A percentile compares a stretch with the other conserved stretches of the same genome.
phyloP scores from a whole-genome alignment of 345 rosid species.

The Pseudoturritis turrita region DNA sequence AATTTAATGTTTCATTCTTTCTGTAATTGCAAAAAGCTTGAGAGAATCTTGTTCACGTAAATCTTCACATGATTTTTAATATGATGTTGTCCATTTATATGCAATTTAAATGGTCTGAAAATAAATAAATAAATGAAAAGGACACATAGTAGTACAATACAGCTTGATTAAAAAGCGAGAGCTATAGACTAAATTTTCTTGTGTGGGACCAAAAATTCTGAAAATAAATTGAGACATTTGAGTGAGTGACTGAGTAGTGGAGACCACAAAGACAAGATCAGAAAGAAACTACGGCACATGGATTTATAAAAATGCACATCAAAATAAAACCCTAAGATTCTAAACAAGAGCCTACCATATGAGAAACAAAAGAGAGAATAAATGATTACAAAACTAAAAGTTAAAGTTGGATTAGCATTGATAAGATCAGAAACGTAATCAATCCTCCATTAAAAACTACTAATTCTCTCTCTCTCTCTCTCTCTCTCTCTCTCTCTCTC shows the following conservation, averaged over 20 bases:
- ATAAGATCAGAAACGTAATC: slow-evolving; percentile 17
- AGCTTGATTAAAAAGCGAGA: slow-evolving; percentile 10
- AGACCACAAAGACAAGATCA: slow-evolving; percentile 15
- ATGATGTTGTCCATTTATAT: background rate
- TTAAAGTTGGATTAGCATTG: slow-evolving; percentile 15
- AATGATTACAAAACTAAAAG: slow-evolving; percentile 25
- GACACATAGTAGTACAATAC: slow-evolving; percentile 5
- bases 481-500: background rate
- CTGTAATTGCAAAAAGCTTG: slow-evolving; percentile 1
- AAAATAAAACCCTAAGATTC: slow-evolving; percentile 14
- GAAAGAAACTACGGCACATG: background rate
- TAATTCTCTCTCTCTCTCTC: background rate
- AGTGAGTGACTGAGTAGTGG: slow-evolving; percentile 12
- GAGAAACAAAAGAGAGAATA: slow-evolving; percentile 8
- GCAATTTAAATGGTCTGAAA: background rate
- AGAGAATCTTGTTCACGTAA: slow-evolving; percentile 20
- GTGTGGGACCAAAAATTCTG: slow-evolving; percentile 14
- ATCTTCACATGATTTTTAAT: background rate
- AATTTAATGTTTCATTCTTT: background rate
- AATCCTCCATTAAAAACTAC: background rate
- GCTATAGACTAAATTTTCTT: background rate
- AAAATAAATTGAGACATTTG: slow-evolving; percentile 16
- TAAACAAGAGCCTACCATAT: slow-evolving; percentile 24
- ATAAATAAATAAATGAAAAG: background rate
- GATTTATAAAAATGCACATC: slow-evolving; percentile 14